These are phyloP conservation scores for Acmispon strigosus DNA, from an alignment of 306 rosid genomes.

Conservation along the genomic window DNA sequence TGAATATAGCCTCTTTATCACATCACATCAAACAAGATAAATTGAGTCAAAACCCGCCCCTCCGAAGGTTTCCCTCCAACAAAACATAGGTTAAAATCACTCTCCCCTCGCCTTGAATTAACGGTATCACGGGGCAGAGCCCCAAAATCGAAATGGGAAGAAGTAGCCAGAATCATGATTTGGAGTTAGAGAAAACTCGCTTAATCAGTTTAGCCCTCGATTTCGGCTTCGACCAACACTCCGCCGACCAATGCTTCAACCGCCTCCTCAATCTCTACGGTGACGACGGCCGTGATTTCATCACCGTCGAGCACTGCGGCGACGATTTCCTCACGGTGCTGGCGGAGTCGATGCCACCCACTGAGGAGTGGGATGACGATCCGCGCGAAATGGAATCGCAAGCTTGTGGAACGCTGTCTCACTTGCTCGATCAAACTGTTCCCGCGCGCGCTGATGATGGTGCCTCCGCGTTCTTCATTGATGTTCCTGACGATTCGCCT, in stretches of 20 bases:
- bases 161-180: slow-evolving; percentile 22
- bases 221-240: slow-evolving; percentile 64
- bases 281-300: slow-evolving; percentile 72
- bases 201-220: slow-evolving; percentile 75
- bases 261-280: slow-evolving; percentile 77
- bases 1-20: too few species aligned
- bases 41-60: too few species aligned
- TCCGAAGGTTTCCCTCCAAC: too few species aligned
- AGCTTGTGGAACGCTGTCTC: slow-evolving; percentile 56
- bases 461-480: slow-evolving; percentile 16
- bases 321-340: slow-evolving; percentile 76
- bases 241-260: slow-evolving; percentile 59
- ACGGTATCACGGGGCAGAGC: not conserved
- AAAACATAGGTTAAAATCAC: too few species aligned
- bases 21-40: too few species aligned
- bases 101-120: not conserved
- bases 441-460: slow-evolving; percentile 3
- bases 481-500: slow-evolving; percentile 43
- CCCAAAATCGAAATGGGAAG: slow-evolving; percentile 25
- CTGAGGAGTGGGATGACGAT: slow-evolving; percentile 95
- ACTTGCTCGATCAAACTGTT: slow-evolving; percentile 32
- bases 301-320: slow-evolving; percentile 87
- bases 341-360: slow-evolving; percentile 58
- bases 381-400: slow-evolving; percentile 65
- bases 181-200: slow-evolving; percentile 67